A percentile compares a stretch with the other conserved stretches of the same genome.
Evolutionary conservation across 2,329 filamentous ascomycete species (phyloP).

Genomic region (Penicillium sp.): DNA sequence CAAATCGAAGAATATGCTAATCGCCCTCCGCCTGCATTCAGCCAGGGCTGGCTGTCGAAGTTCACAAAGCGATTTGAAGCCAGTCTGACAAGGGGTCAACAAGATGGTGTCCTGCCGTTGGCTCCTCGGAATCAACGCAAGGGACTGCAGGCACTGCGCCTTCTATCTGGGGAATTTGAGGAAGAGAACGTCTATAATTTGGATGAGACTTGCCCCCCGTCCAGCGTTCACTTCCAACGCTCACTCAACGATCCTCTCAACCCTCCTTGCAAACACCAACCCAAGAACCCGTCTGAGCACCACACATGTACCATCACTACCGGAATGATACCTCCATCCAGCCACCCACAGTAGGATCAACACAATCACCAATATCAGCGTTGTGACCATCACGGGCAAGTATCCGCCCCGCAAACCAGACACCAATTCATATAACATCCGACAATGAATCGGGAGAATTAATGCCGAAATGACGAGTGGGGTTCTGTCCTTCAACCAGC

Average conservation of each 20-base stretch:
- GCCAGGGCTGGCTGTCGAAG: constrained; percentile 20
- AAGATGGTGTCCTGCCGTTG: background rate
- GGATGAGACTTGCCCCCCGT: constrained; percentile 22
- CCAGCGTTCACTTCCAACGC: background rate
- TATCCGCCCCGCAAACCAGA: background rate
- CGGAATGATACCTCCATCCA: background rate
- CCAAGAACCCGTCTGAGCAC: background rate
- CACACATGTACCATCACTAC: background rate
- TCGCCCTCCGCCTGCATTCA: constrained; percentile 18
- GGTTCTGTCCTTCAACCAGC: background rate
- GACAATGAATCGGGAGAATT: background rate
- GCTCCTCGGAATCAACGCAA: background rate
- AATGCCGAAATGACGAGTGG: background rate
- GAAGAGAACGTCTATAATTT: constrained; percentile 25
- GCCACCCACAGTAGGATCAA: no score
- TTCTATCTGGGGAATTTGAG: constrained; percentile 18
- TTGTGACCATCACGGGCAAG: background rate
- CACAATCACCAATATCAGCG: background rate
- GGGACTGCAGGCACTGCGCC: constrained; percentile 12
- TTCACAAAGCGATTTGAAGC: constrained; percentile 9
- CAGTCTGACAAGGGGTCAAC: background rate
- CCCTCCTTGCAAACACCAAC: background rate
- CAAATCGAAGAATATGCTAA: constrained; percentile 20
- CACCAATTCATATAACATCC: background rate
- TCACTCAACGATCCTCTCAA: background rate